Conservation (phyloP, 140 eudicot genomes). For the Stevia rebaudiana region DNA sequence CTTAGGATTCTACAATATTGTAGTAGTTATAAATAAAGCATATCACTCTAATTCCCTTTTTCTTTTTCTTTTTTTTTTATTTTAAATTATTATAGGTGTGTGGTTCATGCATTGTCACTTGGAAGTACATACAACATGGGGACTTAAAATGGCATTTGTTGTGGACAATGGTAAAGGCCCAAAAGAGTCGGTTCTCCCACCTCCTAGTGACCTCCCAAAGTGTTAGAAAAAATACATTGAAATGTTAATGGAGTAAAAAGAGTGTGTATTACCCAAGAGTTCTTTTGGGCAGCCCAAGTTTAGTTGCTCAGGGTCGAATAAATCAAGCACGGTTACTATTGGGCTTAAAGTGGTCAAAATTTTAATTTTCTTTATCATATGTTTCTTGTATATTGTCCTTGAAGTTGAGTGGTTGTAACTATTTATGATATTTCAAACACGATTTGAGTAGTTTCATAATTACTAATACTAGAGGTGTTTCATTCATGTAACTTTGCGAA, state of each 20-base stretch:
- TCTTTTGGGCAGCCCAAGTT: constrained; percentile 28
- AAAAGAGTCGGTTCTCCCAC: constrained; percentile 40
- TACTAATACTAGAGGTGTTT: not conserved
- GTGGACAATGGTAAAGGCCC: constrained; percentile 68
- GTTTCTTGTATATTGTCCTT: not conserved
- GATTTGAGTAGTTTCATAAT: not conserved
- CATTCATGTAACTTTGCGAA: not conserved
- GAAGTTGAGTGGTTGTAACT: constrained; percentile 41
- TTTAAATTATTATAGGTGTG: constrained; percentile 30
- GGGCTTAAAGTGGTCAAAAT: constrained; percentile 10
- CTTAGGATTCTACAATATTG: not conserved
- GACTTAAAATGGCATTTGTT: constrained; percentile 59
- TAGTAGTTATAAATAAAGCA: too few species aligned
- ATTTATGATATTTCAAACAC: constrained; percentile 1
- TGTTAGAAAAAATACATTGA: constrained; percentile 21
- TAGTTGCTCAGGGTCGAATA: constrained; percentile 30
- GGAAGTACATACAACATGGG: constrained; percentile 68
- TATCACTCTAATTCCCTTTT: too few species aligned
- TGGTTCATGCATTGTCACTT: constrained; percentile 73
- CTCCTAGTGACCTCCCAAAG: constrained; percentile 48
- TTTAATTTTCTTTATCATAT: not conserved
- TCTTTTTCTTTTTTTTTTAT: not conserved
- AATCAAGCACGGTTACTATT: constrained; percentile 10
- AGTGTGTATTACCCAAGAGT: not conserved
- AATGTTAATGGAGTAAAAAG: not conserved